These are phyloP conservation scores for Skeletonema costatum DNA, from an alignment of 108 stramenopile genomes.

Conservation along the genomic window DNA sequence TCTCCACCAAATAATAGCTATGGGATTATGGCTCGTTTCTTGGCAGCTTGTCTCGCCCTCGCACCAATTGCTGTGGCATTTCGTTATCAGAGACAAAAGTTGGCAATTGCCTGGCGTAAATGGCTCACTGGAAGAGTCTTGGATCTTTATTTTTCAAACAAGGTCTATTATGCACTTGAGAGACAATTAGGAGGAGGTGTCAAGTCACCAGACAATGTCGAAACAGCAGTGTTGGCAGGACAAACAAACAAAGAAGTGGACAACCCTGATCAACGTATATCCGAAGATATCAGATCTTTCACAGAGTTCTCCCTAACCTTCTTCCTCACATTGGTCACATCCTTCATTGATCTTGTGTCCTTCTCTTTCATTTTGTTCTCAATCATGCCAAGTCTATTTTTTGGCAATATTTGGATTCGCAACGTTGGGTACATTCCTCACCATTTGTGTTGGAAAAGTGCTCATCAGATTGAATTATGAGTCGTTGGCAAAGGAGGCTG, in stretches of 20 bases:
- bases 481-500: constrained; percentile 60
- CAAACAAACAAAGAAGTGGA: constrained; percentile 43
- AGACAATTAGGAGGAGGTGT: not conserved
- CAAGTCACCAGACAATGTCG: constrained; percentile 4
- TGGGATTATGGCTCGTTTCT: constrained; percentile 52
- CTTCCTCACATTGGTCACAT: constrained; percentile 65
- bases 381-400: constrained; percentile 72
- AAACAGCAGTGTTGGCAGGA: not conserved
- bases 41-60: constrained; percentile 51
- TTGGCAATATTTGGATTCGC: constrained; percentile 68
- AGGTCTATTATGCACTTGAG: constrained; percentile 64
- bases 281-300: constrained; percentile 76
- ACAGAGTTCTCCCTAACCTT: constrained; percentile 65
- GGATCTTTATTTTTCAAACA: constrained; percentile 58
- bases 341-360: constrained; percentile 63
- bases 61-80: constrained; percentile 84
- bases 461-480: constrained; percentile 70
- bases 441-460: constrained; percentile 42
- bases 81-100: constrained; percentile 53
- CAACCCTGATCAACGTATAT: constrained; percentile 81
- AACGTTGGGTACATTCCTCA: constrained; percentile 47
- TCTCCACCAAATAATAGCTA: constrained; percentile 9
- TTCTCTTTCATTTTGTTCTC: constrained; percentile 72
- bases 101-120: constrained; percentile 74
- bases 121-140: constrained; percentile 82